Evolutionary conservation across 179 eudicot genomes (phyloP).

Genomic region (Vitellaria paradoxa): DNA sequence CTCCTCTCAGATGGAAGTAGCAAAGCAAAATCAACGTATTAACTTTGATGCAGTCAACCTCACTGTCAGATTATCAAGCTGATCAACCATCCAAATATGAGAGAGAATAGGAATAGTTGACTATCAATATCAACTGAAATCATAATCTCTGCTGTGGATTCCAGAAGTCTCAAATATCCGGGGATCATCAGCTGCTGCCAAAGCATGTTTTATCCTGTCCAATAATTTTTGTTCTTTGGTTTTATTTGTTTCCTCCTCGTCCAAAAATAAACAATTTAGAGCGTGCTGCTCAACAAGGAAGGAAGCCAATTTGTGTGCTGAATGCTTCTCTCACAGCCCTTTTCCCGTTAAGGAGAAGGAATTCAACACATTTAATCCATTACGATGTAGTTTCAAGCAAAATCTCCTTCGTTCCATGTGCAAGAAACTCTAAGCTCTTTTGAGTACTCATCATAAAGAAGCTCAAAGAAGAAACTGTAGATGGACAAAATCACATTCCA

Average conservation of each 20-base stretch:
- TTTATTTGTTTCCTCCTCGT: conserved; percentile 36
- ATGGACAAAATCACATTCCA: conserved; percentile 32
- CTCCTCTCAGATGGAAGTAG: conserved; percentile 69
- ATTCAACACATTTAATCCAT: conserved; percentile 70
- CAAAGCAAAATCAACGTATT: conserved; percentile 63
- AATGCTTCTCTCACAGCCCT: no score
- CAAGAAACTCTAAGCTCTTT: conserved; percentile 79
- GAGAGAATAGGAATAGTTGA: conserved; percentile 64
- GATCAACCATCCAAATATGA: conserved; percentile 76
- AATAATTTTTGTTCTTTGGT: conserved; percentile 58
- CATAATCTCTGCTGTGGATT: conserved; percentile 77
- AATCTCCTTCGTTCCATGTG: conserved; percentile 52
- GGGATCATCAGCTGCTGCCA: conserved; percentile 65
- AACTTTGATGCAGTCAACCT: conserved; percentile 75
- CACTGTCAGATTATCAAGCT: conserved; percentile 79
- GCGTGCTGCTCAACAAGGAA: conserved; percentile 14
- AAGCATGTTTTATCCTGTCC: conserved; percentile 66
- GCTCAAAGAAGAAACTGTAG: conserved; percentile 64
- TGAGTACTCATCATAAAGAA: conserved; percentile 68
- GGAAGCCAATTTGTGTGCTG: conserved; percentile 32
- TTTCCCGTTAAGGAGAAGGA: conserved; percentile 57
- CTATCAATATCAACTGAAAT: conserved; percentile 56
- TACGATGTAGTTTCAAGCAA: conserved; percentile 53
- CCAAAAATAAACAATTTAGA: conserved; percentile 50
- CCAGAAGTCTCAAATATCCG: conserved; percentile 72